Evolutionary conservation across 192 early-diverging fungal species (phyloP).

Genomic region (Podila clonocystis): DNA sequence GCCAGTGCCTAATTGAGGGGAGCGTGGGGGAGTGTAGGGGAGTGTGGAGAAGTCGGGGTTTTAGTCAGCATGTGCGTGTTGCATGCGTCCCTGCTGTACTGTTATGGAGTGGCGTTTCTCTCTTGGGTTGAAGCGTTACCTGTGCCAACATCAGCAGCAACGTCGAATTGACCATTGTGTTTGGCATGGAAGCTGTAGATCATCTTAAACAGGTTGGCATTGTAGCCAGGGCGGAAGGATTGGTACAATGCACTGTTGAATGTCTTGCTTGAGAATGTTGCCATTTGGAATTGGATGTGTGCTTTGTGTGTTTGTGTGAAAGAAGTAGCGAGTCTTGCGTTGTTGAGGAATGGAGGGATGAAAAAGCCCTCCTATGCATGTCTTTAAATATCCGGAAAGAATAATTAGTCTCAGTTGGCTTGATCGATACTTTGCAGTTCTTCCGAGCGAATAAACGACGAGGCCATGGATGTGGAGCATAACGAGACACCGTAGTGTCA

Average conservation of each 20-base stretch:
- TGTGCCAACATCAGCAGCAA: slow-evolving; percentile 63
- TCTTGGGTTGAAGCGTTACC: neutral
- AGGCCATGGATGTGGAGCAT: neutral
- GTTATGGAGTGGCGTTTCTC: neutral
- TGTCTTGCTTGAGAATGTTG: slow-evolving; percentile 48
- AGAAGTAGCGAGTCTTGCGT: neutral
- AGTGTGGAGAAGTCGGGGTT: neutral
- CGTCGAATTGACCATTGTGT: slow-evolving; percentile 46
- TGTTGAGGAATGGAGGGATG: neutral
- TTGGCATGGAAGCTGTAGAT: slow-evolving; percentile 57
- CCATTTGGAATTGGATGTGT: slow-evolving; percentile 15
- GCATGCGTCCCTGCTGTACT: neutral
- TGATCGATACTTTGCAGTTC: too few relatives aligned
- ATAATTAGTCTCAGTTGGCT: too few relatives aligned
- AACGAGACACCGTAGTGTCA: neutral
- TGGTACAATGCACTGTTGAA: slow-evolving; percentile 51
- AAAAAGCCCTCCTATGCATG: too few relatives aligned
- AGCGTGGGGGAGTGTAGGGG: too few relatives aligned
- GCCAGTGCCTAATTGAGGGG: slow-evolving; percentile 56
- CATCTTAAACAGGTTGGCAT: slow-evolving; percentile 40
- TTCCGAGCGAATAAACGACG: neutral
- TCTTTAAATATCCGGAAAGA: too few relatives aligned
- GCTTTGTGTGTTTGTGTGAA: neutral
- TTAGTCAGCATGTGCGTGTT: neutral
- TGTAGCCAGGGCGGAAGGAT: slow-evolving; percentile 49